Base-by-base conservation (phyloP, 441 rosid genomes). In the Populus hybrid region DNA sequence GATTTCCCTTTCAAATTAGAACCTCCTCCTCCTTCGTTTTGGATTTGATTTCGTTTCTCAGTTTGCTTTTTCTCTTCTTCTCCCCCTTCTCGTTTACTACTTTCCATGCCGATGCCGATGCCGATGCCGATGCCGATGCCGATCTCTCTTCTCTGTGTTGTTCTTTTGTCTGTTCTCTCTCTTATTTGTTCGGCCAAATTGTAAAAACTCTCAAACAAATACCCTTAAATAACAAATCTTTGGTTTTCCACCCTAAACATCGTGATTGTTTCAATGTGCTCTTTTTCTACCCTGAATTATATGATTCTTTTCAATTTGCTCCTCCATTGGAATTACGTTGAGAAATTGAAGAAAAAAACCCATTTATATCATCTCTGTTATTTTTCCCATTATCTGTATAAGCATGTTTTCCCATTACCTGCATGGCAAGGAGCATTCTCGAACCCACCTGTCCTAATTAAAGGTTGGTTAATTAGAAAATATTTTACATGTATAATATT, bases 61-160 rank as follows among this genome's bases (percentile, higher is more conserved):
- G 18, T 7, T 33, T 28, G 38, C 29, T 50, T 69, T 36, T 36
- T 77, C 81, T 82, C 67, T 61, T 74, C 83, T 72, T 29, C 85
- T 64, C 76, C 74, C 42, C 65, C 76, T 78, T 72, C 35, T 78
- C 59, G 42, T 64, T 79, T 75, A 72, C 77, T 6, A 28, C 64
- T 53, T 7, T 45, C 71, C 80, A 59, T 75, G n/a, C n/a, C n/a
- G n/a, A n/a, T n/a, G n/a, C n/a, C n/a, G n/a, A n/a, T n/a, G n/a
- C n/a, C n/a, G n/a, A n/a, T n/a, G n/a, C n/a, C n/a, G n/a, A n/a
- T n/a, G 50, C 40, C 50, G 16, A 21, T 10, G 10, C 20, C 40
- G 33, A 21, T 18, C 24, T 63, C 76, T 53, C 7, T 23, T 35
- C 64, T 50, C 29, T 53, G 14, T 23, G 10, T 12, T 33, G 21